phyloP scores from a whole-genome alignment of 2,329 filamentous ascomycete genomes.

The Talaromyces albobiverticillius region DNA sequence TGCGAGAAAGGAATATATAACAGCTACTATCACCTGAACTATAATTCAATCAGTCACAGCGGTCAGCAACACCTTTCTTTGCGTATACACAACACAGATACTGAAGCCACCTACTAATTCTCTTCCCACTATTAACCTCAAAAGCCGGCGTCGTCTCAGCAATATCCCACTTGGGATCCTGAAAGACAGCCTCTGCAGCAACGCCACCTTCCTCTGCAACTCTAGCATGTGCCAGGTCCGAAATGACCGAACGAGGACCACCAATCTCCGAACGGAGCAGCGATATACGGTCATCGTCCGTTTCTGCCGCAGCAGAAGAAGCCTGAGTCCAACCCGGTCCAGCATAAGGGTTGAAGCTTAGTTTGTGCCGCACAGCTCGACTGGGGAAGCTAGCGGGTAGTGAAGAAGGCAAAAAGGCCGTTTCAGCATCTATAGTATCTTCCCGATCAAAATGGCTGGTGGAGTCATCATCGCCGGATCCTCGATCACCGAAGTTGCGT shows the following conservation, averaged over 20 bases:
- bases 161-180: constrained; percentile 18
- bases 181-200: constrained; percentile 15
- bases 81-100: background rate
- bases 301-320: constrained; percentile 25
- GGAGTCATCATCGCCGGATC: constrained; percentile 25
- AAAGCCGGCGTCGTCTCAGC: constrained; percentile 43
- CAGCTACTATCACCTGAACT: constrained; percentile 69
- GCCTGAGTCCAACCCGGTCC: constrained; percentile 37
- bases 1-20: constrained; percentile 71
- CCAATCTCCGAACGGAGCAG: constrained; percentile 21
- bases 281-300: constrained; percentile 26
- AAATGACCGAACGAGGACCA: constrained; percentile 15
- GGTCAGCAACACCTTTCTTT: background rate
- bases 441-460: background rate
- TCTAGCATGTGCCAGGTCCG: constrained; percentile 17
- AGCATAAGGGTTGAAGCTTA: constrained; percentile 44
- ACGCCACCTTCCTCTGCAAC: constrained; percentile 10
- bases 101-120: constrained; percentile 45
- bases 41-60: background rate
- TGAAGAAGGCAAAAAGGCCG: constrained; percentile 32
- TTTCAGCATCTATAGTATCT: constrained; percentile 17
- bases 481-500: constrained; percentile 17
- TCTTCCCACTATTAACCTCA: constrained; percentile 53
- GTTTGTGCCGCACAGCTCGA: constrained; percentile 24
- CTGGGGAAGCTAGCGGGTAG: constrained; percentile 32